These are phyloP conservation scores for Fusarium sacchari DNA, from an alignment of 2,329 filamentous ascomycete genomes.

Conservation along the genomic window DNA sequence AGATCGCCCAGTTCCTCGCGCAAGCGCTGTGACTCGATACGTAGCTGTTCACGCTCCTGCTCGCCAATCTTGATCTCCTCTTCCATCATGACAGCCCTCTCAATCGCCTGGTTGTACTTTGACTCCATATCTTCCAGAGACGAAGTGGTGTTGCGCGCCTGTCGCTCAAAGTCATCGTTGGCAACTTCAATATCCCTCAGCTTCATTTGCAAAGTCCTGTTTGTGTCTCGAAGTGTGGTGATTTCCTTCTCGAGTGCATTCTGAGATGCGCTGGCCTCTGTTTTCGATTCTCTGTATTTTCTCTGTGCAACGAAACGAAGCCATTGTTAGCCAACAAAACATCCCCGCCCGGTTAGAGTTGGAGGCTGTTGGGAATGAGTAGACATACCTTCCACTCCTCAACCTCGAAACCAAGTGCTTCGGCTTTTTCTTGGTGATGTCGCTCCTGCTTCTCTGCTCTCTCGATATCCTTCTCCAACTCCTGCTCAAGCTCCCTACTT, in stretches of 20 bases:
- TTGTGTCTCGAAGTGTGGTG: constrained; percentile 85
- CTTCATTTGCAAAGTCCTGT: constrained; percentile 82
- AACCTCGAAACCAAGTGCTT: constrained; percentile 85
- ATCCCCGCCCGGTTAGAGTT: not conserved
- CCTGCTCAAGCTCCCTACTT: constrained; percentile 91
- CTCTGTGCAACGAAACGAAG: constrained; percentile 62
- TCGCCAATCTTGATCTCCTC: constrained; percentile 93
- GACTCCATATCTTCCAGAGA: constrained; percentile 97
- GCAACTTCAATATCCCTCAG: constrained; percentile 95
- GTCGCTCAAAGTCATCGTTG: constrained; percentile 97
- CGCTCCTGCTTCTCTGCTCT: constrained; percentile 94
- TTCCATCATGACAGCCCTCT: constrained; percentile 91
- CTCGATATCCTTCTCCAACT: constrained; percentile 96
- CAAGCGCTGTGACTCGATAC: constrained; percentile 90
- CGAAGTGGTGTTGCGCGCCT: constrained; percentile 93
- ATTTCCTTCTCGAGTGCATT: constrained; percentile 94
- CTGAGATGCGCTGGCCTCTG: constrained; percentile 85
- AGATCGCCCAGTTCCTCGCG: constrained; percentile 92
- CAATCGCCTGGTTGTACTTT: constrained; percentile 95
- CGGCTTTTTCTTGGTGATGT: constrained; percentile 85
- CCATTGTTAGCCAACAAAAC: constrained; percentile 12
- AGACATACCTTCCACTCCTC: constrained; percentile 94
- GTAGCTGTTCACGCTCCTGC: constrained; percentile 86
- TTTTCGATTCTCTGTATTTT: constrained; percentile 95
- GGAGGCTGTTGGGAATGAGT: not conserved